Evolutionary conservation across 169 alveolate genomes (phyloP).

Genomic region (Amoebophrya sp.): DNA sequence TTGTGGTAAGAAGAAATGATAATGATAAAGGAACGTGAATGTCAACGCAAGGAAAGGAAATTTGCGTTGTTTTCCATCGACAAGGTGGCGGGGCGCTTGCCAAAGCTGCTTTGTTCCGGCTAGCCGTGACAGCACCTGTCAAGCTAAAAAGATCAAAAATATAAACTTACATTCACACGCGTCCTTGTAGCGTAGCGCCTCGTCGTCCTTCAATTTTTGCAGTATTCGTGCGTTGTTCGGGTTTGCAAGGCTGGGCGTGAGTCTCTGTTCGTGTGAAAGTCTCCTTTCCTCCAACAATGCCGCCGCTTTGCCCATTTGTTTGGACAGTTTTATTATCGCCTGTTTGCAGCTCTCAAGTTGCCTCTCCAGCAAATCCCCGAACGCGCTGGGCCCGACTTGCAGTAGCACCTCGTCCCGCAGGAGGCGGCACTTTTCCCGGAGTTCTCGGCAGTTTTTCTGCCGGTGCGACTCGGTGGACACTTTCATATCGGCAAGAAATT

Average conservation of each 20-base stretch:
- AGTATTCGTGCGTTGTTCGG: constrained; percentile 5
- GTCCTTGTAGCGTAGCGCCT: not conserved
- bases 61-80: no score
- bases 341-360: no score
- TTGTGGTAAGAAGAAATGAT: no score
- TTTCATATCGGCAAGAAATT: not conserved
- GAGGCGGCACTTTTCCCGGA: not conserved
- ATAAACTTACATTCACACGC: not conserved
- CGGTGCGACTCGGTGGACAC: not conserved
- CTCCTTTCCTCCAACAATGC: not conserved
- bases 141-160: no score
- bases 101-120: no score
- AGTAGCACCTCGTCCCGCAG: not conserved
- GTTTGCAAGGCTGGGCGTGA: not conserved
- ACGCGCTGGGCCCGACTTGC: not conserved
- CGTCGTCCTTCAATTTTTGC: not conserved
- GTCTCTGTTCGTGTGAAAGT: not conserved
- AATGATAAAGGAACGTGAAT: no score
- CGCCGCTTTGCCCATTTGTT: not conserved
- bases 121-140: no score
- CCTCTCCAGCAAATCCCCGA: not conserved
- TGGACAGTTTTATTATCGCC: no score
- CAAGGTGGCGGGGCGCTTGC: no score
- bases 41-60: no score
- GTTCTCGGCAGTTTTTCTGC: not conserved